These are phyloP conservation scores for Xylaria acuta DNA, from an alignment of 495 filamentous ascomycete genomes.

Conservation along the genomic window DNA sequence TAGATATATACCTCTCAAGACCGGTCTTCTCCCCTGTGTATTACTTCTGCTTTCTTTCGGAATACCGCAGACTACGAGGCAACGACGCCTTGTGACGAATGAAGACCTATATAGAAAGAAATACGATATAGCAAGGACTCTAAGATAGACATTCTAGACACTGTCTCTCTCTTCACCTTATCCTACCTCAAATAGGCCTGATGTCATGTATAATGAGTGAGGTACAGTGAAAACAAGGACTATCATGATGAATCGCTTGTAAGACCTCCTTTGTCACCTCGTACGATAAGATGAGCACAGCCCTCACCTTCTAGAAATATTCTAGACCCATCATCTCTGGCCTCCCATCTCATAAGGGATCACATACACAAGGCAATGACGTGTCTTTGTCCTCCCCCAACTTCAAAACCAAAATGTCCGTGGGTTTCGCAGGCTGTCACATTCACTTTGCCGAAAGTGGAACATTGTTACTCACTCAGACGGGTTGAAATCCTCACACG, in stretches of 20 bases:
- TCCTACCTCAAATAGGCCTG: not conserved
- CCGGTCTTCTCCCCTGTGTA: not conserved
- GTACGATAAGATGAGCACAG: constrained; percentile 19
- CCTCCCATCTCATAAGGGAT: not conserved
- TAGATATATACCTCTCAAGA: not conserved
- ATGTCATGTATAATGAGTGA: not conserved
- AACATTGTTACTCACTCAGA: constrained; percentile 16
- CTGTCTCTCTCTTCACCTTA: constrained; percentile 14
- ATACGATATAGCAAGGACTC: not conserved
- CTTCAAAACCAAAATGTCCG: not conserved
- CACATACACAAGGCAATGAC: constrained; percentile 5
- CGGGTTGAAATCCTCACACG: not conserved
- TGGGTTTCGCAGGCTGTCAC: constrained; percentile 16
- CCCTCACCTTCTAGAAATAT: constrained; percentile 11
- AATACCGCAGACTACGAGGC: not conserved
- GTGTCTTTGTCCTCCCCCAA: constrained; percentile 1
- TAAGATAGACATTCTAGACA: constrained; percentile 1
- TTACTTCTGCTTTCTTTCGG: not conserved
- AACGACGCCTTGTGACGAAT: not conserved
- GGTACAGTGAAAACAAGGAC: constrained; percentile 15
- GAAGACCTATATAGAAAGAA: not conserved
- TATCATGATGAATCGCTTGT: not conserved
- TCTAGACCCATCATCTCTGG: constrained; percentile 5
- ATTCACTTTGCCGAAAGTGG: constrained; percentile 11
- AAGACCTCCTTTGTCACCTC: constrained; percentile 22